Conservation (phyloP, 306 rosid genomes). For the Parietaria judaica region DNA sequence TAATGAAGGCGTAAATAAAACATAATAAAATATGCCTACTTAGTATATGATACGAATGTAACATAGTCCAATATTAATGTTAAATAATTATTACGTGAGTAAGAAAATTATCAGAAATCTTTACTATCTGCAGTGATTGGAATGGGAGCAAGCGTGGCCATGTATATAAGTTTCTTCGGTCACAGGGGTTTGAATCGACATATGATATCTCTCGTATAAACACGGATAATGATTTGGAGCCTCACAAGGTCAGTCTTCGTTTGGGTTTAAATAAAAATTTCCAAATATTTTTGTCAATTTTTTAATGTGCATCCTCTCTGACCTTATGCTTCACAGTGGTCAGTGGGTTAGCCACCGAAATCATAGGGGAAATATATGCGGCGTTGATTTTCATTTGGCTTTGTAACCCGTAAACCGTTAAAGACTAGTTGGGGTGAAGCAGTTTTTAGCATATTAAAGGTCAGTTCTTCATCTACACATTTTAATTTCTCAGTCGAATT, state of each 20-base stretch:
- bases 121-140: conserved; percentile 69
- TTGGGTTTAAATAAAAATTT: no score
- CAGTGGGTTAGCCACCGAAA: conserved; percentile 99
- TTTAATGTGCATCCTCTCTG: not conserved
- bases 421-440: conserved; percentile 95
- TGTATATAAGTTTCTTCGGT: conserved; percentile 83
- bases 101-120: no score
- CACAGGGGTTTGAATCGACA: conserved; percentile 93
- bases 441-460: conserved; percentile 78
- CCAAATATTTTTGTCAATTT: not conserved
- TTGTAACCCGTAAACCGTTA: conserved; percentile 76
- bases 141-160: conserved; percentile 96
- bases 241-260: conserved; percentile 55
- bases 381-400: conserved; percentile 99
- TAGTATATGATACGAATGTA: no score
- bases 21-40: no score
- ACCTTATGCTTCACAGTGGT: conserved; percentile 36
- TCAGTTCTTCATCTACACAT: conserved; percentile 11
- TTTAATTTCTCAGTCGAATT: conserved; percentile 3
- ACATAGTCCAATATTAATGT: no score
- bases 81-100: no score
- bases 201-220: conserved; percentile 82
- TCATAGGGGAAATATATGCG: conserved; percentile 94
- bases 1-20: no score
- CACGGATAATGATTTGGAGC: conserved; percentile 58